Percentiles rank a stretch among this genome's conserved stretches.
These are phyloP conservation scores for Hortaea sp. DNA, from an alignment of 2,329 filamentous ascomycete genomes.

Conservation along the genomic window DNA sequence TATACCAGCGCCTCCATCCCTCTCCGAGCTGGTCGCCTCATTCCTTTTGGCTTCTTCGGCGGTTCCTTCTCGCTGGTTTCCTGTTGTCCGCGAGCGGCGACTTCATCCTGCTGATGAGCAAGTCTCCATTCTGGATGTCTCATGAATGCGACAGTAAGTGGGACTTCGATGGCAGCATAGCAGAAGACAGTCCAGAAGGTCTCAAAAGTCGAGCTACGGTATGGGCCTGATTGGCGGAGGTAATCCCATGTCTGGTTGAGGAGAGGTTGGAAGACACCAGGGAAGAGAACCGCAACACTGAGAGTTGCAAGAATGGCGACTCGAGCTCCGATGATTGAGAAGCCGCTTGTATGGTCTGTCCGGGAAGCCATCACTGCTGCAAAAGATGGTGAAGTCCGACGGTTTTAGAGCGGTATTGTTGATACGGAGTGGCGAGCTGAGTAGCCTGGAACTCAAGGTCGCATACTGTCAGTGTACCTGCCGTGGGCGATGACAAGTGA, in stretches of 20 bases:
- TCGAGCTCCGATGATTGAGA: background rate
- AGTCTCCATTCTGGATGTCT: slow-evolving; percentile 15
- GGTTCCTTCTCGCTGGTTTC: background rate
- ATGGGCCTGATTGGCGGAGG: slow-evolving; percentile 10
- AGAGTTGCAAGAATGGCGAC: background rate
- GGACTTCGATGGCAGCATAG: slow-evolving; percentile 16
- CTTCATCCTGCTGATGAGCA: slow-evolving; percentile 1
- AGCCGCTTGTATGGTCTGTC: no score
- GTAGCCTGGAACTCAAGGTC: no score
- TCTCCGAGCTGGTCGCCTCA: slow-evolving; percentile 16
- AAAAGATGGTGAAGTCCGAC: no score
- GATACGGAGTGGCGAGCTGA: no score
- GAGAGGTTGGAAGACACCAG: slow-evolving; percentile 11
- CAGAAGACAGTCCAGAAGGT: slow-evolving; percentile 18
- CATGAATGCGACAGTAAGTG: slow-evolving; percentile 10
- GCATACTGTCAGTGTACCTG: no score
- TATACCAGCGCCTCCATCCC: slow-evolving; percentile 13
- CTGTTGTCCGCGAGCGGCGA: background rate
- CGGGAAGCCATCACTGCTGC: no score
- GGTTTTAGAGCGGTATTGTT: no score
- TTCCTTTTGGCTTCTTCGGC: slow-evolving; percentile 6
- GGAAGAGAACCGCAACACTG: slow-evolving; percentile 6
- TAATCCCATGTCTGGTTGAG: slow-evolving; percentile 10
- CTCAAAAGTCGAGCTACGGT: slow-evolving; percentile 17
- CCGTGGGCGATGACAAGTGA: no score